Evolutionary conservation across 2,329 filamentous ascomycete species (phyloP).

Genomic region (Botrytis elliptica): DNA sequence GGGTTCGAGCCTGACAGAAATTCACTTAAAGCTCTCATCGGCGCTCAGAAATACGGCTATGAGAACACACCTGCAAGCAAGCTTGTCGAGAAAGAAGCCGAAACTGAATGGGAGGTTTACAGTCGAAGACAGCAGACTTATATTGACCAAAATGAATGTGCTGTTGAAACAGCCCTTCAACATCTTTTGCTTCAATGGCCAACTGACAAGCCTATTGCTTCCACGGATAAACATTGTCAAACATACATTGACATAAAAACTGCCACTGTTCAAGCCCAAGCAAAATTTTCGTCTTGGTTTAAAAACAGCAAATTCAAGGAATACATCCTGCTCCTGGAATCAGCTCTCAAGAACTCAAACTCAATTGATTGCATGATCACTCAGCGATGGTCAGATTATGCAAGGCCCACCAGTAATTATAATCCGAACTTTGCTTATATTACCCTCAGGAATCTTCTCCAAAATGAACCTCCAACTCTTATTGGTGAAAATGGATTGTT

Average conservation of each 20-base stretch:
- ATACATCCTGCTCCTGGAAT: not conserved
- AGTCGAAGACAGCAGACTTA: conserved; percentile 2
- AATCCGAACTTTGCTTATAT: conserved; percentile 9
- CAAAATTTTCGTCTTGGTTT: conserved; percentile 21
- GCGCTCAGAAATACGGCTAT: conserved; percentile 10
- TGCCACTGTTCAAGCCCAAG: not conserved
- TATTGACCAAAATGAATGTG: not conserved
- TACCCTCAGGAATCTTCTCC: conserved; percentile 12
- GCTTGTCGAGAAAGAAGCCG: not conserved
- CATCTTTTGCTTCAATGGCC: conserved; percentile 19
- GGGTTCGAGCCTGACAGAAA: conserved; percentile 18
- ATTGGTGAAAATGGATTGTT: not conserved
- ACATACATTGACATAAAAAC: conserved; percentile 15
- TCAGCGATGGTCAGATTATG: not conserved
- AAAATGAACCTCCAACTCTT: conserved; percentile 11
- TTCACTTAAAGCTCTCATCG: conserved; percentile 4
- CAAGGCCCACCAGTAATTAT: not conserved
- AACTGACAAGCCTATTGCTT: not conserved
- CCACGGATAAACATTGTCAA: not conserved
- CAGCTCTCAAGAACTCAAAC: not conserved
- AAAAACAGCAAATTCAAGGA: conserved; percentile 22
- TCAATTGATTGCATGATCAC: not conserved
- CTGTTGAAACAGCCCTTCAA: conserved; percentile 3
- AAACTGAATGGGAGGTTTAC: not conserved
- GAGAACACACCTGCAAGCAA: conserved; percentile 21